Base-by-base conservation (phyloP, 805 yeast genomes). In the Lachancea kluyveri region DNA sequence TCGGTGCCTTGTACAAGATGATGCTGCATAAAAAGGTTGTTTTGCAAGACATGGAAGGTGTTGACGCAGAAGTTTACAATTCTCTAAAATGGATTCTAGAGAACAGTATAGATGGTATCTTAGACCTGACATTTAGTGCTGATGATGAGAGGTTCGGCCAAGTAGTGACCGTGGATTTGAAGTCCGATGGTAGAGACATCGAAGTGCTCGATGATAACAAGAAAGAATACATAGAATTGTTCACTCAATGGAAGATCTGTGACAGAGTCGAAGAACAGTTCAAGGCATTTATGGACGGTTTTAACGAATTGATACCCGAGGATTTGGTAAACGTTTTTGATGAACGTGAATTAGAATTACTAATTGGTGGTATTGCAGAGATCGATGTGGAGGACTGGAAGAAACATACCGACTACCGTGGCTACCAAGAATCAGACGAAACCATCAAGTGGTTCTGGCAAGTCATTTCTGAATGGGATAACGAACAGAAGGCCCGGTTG, bases 391-490 rank as follows among this genome's bases (percentile, higher is more conserved):
- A 88, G 44, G 99, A 92, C 67, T 92, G 99, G 99, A 92, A 87
- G 65, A 88, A 86, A 58, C 96, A 92, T 60, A 92, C 99, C 13
- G 99, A 92, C 61, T 92, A 92, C 65, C 77, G 98, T 65, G 98
- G 98, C 4, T 92, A 90, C 62, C 90, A 87, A 57, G 97, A 92
- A 63, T 77, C 77, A 43, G 98, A 92, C 62, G 95, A 87, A 64
- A 96, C 87, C 30, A 79, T 92, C 46, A 94, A 90, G 66, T 92
- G 98, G 98, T 92, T 92, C 74, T 92, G 98, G 98, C 78, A 77
- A 60, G 82, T 94, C 63, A 78, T 92, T 47, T 68, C 79, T 31
- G 84, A 79, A 55, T 88, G 96, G 96, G 97, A 92, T 57, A 74
- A 87, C 35, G 98, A 92, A 60, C 96, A 90, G 60, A 82, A 87